Conservation (phyloP, 306 rosid genomes). For the Castanea crenata region DNA sequence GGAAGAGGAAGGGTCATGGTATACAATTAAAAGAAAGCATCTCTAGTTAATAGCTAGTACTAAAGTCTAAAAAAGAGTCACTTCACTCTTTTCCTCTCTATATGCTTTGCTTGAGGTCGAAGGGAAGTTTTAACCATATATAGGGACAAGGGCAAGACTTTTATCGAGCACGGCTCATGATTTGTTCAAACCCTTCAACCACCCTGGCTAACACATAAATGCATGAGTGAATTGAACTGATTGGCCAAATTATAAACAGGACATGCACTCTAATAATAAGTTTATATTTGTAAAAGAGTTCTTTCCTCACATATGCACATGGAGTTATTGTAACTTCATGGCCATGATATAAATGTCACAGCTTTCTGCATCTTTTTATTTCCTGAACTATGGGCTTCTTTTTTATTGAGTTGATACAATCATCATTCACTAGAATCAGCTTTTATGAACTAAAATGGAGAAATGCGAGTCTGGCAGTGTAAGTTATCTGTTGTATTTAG, state of each 20-base stretch:
- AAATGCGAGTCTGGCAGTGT: too few species aligned
- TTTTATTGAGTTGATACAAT: not conserved
- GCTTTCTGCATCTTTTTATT: not conserved
- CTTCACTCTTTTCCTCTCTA: slow-evolving; percentile 14
- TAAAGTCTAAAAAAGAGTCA: not conserved
- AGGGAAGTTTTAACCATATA: slow-evolving; percentile 24
- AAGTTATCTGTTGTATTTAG: too few species aligned
- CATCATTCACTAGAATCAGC: too few species aligned
- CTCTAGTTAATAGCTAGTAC: not conserved
- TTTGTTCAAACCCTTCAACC: slow-evolving; percentile 22
- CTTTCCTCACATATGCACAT: too few species aligned
- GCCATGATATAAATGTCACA: not conserved
- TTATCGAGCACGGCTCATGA: slow-evolving; percentile 21
- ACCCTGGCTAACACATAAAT: slow-evolving; percentile 25
- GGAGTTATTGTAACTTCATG: too few species aligned
- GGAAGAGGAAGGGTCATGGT: not conserved
- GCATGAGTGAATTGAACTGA: slow-evolving; percentile 1
- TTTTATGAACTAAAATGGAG: too few species aligned
- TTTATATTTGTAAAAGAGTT: not conserved
- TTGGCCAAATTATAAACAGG: not conserved
- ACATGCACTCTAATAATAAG: not conserved
- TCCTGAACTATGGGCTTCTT: not conserved
- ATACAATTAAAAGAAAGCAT: slow-evolving; percentile 4
- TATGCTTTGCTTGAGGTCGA: slow-evolving; percentile 24
- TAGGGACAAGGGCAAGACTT: slow-evolving; percentile 11